These are phyloP conservation scores for Nakaseomyces kungkrabaensis DNA, from an alignment of 1,139 yeast species.

Conservation along the genomic window DNA sequence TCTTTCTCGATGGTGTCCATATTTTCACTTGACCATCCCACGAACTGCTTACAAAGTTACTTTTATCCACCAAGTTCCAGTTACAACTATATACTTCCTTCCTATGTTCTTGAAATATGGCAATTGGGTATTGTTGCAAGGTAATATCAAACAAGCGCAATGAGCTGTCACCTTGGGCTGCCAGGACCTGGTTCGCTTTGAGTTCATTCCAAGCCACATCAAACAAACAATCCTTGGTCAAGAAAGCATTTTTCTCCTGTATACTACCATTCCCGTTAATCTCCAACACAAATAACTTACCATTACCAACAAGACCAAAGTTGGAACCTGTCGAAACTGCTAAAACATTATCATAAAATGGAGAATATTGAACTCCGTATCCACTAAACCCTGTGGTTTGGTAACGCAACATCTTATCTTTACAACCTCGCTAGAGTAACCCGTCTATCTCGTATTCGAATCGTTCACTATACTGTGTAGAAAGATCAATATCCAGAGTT, in stretches of 20 bases:
- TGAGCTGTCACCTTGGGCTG: conserved; percentile 86
- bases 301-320: conserved; percentile 92
- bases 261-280: conserved; percentile 60
- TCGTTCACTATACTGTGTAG: too few relatives aligned
- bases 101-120: conserved; percentile 67
- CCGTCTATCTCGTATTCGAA: too few relatives aligned
- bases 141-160: conserved; percentile 71
- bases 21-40: conserved; percentile 90
- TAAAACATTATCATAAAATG: conserved; percentile 77
- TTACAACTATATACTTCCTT: conserved; percentile 80
- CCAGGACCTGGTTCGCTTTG: conserved; percentile 76
- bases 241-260: conserved; percentile 49
- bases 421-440: too few relatives aligned
- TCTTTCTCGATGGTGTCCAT: conserved; percentile 52
- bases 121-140: conserved; percentile 60
- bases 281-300: conserved; percentile 60
- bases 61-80: conserved; percentile 79
- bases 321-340: conserved; percentile 91
- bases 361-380: conserved; percentile 81
- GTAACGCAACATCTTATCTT: conserved; percentile 41
- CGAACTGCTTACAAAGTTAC: conserved; percentile 62
- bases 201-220: conserved; percentile 85
- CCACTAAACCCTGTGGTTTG: conserved; percentile 81
- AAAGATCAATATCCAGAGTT: too few relatives aligned
- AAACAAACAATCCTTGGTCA: conserved; percentile 89